Evolutionary conservation across 345 rosid genomes (phyloP), one percentile per base, ranked within the genome.

Genomic region (Eucalyptus camaldulensis): DNA sequence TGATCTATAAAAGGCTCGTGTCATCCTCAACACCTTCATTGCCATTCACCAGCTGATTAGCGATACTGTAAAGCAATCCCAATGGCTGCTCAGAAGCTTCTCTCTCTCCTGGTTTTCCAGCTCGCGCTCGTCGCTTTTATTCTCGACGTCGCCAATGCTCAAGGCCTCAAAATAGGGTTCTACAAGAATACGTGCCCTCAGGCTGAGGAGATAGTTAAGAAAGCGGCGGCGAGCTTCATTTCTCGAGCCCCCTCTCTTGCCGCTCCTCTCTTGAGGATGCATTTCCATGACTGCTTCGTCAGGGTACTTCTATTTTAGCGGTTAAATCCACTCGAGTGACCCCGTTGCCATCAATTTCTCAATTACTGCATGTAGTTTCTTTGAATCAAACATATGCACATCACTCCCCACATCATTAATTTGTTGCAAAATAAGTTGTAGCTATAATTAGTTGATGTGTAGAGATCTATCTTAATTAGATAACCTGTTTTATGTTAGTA

Each of bases 221-320:
- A 65, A 49, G 86, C 86, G 6, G 88, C 90, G 6, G 44, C 60
- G 27, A 72, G 90, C 14, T 91, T 90, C 69, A 80, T 96, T 44
- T 90, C 92, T 6, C 90, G 88, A 13, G 92, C 92, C 22, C 94
- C 94, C 7, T 86, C 95, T 11, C 91, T 95, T 17, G 94, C 93
- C 50, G 95, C 89, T 37, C 94, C 97, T 80, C 81, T 95, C 89
- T 86, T 97, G 51, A 92, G 99, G 89, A 90, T 96, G 95, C 92
- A 92, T 86, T 96, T 97, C 85, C 98, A 97, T 44, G 99, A 97
- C 85, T 97, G 98, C 87, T 95, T 96, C 31, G 95, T 95, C 25
- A 69, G 94, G 92, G 98, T 97, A 92, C 3, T 29, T 49, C 5
- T 25, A 37, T 40, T 51, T 6, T 43, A 37, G 53, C 7, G 29